These are phyloP conservation scores for Orobanche coerulescens DNA, from an alignment of 257 asterid genomes.

Conservation along the genomic window DNA sequence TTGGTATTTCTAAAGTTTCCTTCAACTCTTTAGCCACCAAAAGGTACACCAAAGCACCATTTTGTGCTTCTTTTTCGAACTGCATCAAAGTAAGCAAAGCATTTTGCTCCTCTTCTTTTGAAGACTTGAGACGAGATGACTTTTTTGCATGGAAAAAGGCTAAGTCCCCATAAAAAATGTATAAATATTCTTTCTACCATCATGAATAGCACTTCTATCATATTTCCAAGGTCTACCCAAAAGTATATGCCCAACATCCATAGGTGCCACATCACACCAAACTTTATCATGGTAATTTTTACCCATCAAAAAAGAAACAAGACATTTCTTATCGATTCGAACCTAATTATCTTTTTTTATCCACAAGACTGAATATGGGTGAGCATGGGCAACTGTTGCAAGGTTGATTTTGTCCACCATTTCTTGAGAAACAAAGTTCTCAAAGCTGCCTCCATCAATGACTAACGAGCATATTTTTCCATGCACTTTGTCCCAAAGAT, in stretches of 20 bases:
- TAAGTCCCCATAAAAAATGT: neutral
- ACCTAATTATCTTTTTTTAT: neutral
- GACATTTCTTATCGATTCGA: neutral
- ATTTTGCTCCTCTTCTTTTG: too few relatives aligned
- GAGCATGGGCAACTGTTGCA: neutral
- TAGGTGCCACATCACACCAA: neutral
- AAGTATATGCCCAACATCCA: neutral
- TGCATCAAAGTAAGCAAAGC: too few relatives aligned
- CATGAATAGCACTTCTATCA: neutral
- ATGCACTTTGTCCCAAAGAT: neutral
- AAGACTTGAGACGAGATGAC: too few relatives aligned
- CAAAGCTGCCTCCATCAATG: constrained; percentile 4
- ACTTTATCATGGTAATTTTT: neutral
- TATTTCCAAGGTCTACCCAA: neutral
- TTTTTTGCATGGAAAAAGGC: too few relatives aligned
- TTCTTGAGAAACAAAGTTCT: neutral
- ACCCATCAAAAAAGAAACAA: constrained; percentile 7
- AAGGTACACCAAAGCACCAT: too few relatives aligned
- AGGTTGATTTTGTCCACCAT: constrained; percentile 10
- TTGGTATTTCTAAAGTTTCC: too few relatives aligned
- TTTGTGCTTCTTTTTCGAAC: too few relatives aligned
- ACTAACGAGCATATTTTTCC: neutral
- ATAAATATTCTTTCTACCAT: neutral
- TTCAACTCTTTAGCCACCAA: too few relatives aligned
- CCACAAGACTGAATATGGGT: neutral